Base-by-base conservation (phyloP, 2,329 filamentous ascomycete genomes). In the Colletotrichum trifolii region DNA sequence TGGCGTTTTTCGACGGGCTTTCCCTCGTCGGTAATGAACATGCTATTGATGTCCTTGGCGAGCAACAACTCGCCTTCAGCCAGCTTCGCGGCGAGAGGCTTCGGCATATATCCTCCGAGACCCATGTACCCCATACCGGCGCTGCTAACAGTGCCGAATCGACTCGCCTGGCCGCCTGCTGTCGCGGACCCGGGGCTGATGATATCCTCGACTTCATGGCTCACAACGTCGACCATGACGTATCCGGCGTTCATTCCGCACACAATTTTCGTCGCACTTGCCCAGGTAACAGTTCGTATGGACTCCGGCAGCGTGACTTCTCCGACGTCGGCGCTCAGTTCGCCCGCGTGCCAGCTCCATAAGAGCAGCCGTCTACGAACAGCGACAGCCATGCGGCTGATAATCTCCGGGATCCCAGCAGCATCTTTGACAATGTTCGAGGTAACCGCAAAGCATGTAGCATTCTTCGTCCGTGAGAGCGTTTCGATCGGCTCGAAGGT, bases 121-220 rank as follows among this genome's bases (percentile, higher is more conserved):
- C 95, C 95, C 87, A 98, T 97, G 74, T 98, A 98, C 48, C 94
- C 94, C 93, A 98, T 97, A 52, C 93, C 92, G 8, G 91, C 91
- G 59, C 90, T 91, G 65, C 91, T 91, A 67, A 95, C 90, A 2
- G 93, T 91, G 6, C 93, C 93, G 70, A 97, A 95, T 42, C 94
- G 87, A 60, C 89, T 89, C 2, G 86, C 87, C 69, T 92, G 89
- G 2, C 83, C 82, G 1, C 83, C 82, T 1, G 87, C 83, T 8
- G 85, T 83, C 33, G 90, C 90, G 46, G 88, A 87, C 40, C 92
- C 91, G 0, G 92, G 90, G 11, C 91, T 93, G 60, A 91, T 87
- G 66, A 99, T 91, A 60, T 97, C 93, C 67, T 89, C 89, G 2
- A 92, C 83, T 58, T 89, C 84, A 47, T 89, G 86, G n/a, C 82